Percentiles rank a stretch among this genome's conserved stretches.
These are phyloP conservation scores for Phytopythium oedochilum DNA, from an alignment of 352 stramenopile species.

Conservation along the genomic window DNA sequence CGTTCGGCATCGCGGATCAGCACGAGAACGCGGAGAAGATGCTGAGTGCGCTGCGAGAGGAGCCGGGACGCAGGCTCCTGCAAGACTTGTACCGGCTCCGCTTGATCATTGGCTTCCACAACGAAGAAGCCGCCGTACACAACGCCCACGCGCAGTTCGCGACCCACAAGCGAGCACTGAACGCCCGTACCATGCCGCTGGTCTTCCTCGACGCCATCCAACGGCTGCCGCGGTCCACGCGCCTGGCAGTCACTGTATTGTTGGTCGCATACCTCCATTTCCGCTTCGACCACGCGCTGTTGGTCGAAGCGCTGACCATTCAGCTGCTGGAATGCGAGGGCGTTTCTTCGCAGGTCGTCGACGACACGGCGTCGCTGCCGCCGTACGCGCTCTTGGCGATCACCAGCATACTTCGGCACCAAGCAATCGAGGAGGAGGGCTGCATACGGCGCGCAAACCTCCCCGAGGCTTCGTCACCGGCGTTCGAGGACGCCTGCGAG, in stretches of 20 bases:
- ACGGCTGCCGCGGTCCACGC: conserved; percentile 15
- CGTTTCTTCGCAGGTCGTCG: conserved; percentile 15
- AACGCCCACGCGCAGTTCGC: conserved; percentile 45
- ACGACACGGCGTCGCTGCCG: conserved; percentile 32
- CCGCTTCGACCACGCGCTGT: conserved; percentile 22
- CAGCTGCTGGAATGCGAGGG: conserved; percentile 22
- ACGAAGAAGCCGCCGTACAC: conserved; percentile 36
- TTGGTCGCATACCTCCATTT: conserved; percentile 41
- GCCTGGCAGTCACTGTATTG: conserved; percentile 31
- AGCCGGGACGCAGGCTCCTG: conserved; percentile 3
- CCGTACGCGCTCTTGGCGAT: conserved; percentile 39
- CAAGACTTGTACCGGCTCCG: conserved; percentile 35
- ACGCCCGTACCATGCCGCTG: conserved; percentile 25
- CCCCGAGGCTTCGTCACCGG: conserved; percentile 1
- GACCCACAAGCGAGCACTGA: conserved; percentile 22
- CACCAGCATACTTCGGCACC: conserved; percentile 22
- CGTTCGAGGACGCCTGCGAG: conserved; percentile 16
- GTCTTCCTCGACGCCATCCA: conserved; percentile 28
- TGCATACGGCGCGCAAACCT: conserved; percentile 4
- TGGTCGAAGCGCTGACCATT: conserved; percentile 44
- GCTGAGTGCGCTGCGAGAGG: conserved; percentile 3
- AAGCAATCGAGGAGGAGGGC: conserved; percentile 20
- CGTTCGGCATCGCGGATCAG: background rate
- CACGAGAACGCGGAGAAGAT: conserved; percentile 9
- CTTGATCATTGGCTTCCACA: conserved; percentile 36